These are phyloP conservation scores for Serendipita sp. DNA, from an alignment of 768 basidiomycete genomes.

Conservation along the genomic window DNA sequence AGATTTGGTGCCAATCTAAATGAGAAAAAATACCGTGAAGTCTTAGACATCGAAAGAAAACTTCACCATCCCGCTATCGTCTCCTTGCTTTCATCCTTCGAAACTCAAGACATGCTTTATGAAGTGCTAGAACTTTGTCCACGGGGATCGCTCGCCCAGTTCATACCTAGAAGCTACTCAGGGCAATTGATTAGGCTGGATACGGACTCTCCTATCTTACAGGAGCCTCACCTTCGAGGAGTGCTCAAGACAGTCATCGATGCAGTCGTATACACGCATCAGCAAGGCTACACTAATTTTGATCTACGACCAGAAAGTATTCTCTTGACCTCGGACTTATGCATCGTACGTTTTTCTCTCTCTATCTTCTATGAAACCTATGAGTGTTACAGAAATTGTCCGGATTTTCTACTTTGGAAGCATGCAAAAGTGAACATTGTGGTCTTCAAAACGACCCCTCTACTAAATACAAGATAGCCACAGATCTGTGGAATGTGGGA, in stretches of 20 bases:
- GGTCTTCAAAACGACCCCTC: not conserved
- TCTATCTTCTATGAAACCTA: too few species aligned
- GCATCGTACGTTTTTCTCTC: not conserved
- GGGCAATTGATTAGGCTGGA: not conserved
- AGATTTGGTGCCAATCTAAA: not conserved
- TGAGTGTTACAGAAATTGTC: too few species aligned
- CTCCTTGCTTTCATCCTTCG: constrained; percentile 1
- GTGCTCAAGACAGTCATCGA: constrained; percentile 2
- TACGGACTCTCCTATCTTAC: not conserved
- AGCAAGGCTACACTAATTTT: not conserved
- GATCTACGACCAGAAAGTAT: not conserved
- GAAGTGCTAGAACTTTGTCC: not conserved
- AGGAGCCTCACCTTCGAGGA: not conserved
- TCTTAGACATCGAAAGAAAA: not conserved
- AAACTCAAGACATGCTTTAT: not conserved
- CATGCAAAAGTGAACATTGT: too few species aligned
- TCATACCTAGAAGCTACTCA: not conserved
- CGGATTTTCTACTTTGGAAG: too few species aligned
- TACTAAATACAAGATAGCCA: not conserved
- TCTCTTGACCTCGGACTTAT: not conserved
- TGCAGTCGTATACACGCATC: not conserved
- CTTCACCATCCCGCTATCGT: not conserved
- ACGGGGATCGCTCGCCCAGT: not conserved
- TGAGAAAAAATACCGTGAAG: not conserved
- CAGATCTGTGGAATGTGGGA: not conserved